phyloP scores from a whole-genome alignment of 148 eudicot species.

The Polygonum maritimum region DNA sequence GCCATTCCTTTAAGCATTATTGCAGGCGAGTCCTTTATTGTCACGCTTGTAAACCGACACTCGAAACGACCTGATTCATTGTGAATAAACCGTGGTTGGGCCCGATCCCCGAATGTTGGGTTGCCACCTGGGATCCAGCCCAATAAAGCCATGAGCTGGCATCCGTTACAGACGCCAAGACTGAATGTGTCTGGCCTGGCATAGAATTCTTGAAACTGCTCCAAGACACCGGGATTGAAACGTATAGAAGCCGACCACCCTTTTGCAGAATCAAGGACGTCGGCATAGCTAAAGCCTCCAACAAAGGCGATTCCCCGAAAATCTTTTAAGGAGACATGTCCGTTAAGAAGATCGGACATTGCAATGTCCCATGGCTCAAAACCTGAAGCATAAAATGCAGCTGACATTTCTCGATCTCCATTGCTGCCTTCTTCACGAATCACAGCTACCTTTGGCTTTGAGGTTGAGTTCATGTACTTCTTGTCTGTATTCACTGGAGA shows the following conservation, averaged over 20 bases:
- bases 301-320: slow-evolving; percentile 86
- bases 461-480: slow-evolving; percentile 35
- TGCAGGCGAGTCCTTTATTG: slow-evolving; percentile 68
- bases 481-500: slow-evolving; percentile 54
- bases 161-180: slow-evolving; percentile 88
- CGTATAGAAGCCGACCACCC: slow-evolving; percentile 91
- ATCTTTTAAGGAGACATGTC: slow-evolving; percentile 41
- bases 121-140: slow-evolving; percentile 80
- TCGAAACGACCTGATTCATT: slow-evolving; percentile 86
- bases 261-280: slow-evolving; percentile 90
- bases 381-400: slow-evolving; percentile 80
- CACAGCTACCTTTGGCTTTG: slow-evolving; percentile 88
- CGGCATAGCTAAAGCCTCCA: slow-evolving; percentile 94
- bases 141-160: slow-evolving; percentile 91
- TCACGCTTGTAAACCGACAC: slow-evolving; percentile 80
- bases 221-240: slow-evolving; percentile 61
- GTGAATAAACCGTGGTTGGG: slow-evolving; percentile 84
- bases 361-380: slow-evolving; percentile 92
- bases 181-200: slow-evolving; percentile 74
- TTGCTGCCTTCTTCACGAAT: slow-evolving; percentile 94
- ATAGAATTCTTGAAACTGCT: slow-evolving; percentile 78
- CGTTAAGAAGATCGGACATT: slow-evolving; percentile 79
- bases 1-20: slow-evolving; percentile 83
- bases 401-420: slow-evolving; percentile 93
- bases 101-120: slow-evolving; percentile 60